Evolutionary conservation across 345 rosid genomes (phyloP).

Genomic region (Ceriops zippeliana): DNA sequence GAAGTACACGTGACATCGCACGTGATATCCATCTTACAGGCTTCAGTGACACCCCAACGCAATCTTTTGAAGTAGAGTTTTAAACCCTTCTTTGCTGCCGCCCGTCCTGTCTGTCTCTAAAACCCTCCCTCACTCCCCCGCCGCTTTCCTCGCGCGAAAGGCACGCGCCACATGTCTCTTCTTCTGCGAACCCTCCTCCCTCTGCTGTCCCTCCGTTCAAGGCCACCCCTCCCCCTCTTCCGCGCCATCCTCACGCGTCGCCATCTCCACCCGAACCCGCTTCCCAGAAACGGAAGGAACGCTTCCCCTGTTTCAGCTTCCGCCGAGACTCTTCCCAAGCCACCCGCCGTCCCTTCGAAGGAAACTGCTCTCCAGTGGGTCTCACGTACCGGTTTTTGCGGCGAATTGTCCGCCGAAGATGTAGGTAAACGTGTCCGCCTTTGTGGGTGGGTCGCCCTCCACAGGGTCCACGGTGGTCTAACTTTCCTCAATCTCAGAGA

Average conservation of each 20-base stretch:
- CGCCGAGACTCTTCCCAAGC: constrained; percentile 16
- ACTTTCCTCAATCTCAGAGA: constrained; percentile 93
- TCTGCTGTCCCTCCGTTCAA: constrained; percentile 27
- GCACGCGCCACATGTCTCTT: constrained; percentile 21
- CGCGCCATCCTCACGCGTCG: constrained; percentile 9
- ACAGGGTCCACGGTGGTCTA: constrained; percentile 84
- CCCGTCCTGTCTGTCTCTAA: constrained; percentile 26
- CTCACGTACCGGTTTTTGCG: constrained; percentile 60
- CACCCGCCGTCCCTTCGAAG: constrained; percentile 14
- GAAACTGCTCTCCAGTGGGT: constrained; percentile 58
- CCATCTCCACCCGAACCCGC: constrained; percentile 15
- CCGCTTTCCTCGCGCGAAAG: constrained; percentile 4
- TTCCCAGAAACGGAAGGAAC: constrained; percentile 16
- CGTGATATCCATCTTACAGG: neutral
- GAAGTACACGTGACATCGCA: neutral
- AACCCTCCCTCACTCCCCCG: constrained; percentile 1
- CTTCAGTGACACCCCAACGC: neutral
- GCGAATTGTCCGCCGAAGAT: constrained; percentile 55
- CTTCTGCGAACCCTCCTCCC: constrained; percentile 38
- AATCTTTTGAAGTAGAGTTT: neutral
- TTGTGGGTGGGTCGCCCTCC: constrained; percentile 97
- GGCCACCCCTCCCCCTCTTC: constrained; percentile 12
- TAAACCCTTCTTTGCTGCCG: neutral
- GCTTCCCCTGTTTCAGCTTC: constrained; percentile 32
- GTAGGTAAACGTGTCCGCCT: constrained; percentile 79